A percentile compares a stretch with the other conserved stretches of the same genome.
These are phyloP conservation scores for Plasmodium vinckei DNA, from an alignment of 169 alveolate species.

Conservation along the genomic window DNA sequence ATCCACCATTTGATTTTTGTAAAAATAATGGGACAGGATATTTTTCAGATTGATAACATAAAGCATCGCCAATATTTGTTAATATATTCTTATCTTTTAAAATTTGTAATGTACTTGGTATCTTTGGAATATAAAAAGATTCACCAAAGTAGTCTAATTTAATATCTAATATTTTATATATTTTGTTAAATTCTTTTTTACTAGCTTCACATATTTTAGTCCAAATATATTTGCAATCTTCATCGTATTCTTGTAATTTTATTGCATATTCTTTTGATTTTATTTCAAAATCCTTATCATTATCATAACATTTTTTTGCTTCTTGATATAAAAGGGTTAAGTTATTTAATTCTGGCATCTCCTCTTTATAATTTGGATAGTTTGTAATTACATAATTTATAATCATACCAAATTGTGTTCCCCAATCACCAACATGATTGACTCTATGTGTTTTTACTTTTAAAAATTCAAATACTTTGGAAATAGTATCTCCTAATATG, in stretches of 20 bases:
- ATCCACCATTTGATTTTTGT: constrained; percentile 98
- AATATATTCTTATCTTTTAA: constrained; percentile 87
- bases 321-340: constrained; percentile 95
- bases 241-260: constrained; percentile 91
- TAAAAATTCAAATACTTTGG: constrained; percentile 88
- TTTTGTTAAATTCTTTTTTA: constrained; percentile 86
- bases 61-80: constrained; percentile 94
- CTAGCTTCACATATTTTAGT: constrained; percentile 90
- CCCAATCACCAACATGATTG: constrained; percentile 99
- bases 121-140: constrained; percentile 93
- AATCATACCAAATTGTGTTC: constrained; percentile 99
- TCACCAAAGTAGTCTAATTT: constrained; percentile 94
- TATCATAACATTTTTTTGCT: constrained; percentile 92
- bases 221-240: constrained; percentile 89
- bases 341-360: constrained; percentile 94
- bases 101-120: constrained; percentile 89
- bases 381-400: constrained; percentile 91
- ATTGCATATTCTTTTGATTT: constrained; percentile 89
- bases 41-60: constrained; percentile 91
- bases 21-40: constrained; percentile 94
- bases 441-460: constrained; percentile 91
- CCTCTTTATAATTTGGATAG: constrained; percentile 93
- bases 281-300: constrained; percentile 90
- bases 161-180: constrained; percentile 89
- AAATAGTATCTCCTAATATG: constrained; percentile 96